Base-by-base conservation (phyloP, 1,284 basidiomycete species). In the Ustilago curta region DNA sequence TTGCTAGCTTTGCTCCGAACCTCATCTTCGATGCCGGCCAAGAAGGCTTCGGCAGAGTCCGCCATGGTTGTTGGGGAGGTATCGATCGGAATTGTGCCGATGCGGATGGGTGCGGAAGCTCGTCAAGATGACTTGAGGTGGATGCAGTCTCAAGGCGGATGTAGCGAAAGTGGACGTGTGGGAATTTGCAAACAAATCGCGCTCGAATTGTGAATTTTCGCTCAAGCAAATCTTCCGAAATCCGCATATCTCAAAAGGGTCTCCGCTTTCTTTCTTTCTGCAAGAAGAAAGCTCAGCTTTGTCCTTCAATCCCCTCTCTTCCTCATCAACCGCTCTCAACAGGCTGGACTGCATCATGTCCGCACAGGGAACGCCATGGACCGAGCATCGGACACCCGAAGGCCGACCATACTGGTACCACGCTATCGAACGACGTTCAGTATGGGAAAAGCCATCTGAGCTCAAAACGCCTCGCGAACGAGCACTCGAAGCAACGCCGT, bases 391-490 rank as follows among this genome's bases (percentile, higher is more conserved):
- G 23, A 83, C 77, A 29, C 72, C 77, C 2, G 65, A 82, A 53
- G 83, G 83, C 0, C 75, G 83, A 3, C 59, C 66, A 1, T 84
- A 83, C 66, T 84, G 83, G 83, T 84, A 82, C 58, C 74, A 84
- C 52, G 64, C 74, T 12, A 35, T 58, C 18, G 81, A 84, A 51
- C 75, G 77, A 27, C 67, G 75, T 23, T 79, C 77, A 35, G 82
- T 84, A 8, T 84, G 83, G 83, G 81, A 84, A 42, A 84, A 84
- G 73, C 83, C 83, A 7, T 68, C 62, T 11, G 83, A 84, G 67
- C 79, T 84, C 40, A 83, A 82, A 54, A 78, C 80, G 16, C 67
- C 78, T 16, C 74, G 79, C n/a, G 83, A 84, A 43, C 68, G 78
- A 12, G 81, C 80, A 3, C 67, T 84, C 31, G 80, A 81, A 45